A percentile compares a stretch with the other conserved stretches of the same genome.
Conservation (phyloP, 768 basidiomycete genomes). For the Baorangia bicolor region DNA sequence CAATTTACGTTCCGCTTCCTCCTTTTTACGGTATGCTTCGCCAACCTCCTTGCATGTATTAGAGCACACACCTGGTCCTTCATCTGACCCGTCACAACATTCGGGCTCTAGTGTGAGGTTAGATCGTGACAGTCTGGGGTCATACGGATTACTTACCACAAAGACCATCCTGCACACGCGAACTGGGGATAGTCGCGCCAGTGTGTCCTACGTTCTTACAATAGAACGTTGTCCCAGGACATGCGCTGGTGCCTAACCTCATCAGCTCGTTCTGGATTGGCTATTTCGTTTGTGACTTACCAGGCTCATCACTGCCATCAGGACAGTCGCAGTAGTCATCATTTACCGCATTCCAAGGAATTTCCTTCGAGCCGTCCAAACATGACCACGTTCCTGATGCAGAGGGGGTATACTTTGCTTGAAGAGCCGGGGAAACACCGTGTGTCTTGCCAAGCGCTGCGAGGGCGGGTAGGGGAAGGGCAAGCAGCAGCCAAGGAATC, state of each 20-base stretch:
- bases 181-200: conserved; percentile 72
- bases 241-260: conserved; percentile 76
- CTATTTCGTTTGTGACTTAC: conserved; percentile 36
- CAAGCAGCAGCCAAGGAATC: conserved; percentile 49
- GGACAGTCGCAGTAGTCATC: conserved; percentile 94
- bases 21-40: conserved; percentile 60
- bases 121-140: background rate
- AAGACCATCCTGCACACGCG: conserved; percentile 87
- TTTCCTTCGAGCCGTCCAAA: conserved; percentile 75
- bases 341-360: conserved; percentile 81
- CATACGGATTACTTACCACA: conserved; percentile 64
- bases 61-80: conserved; percentile 74
- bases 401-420: conserved; percentile 53
- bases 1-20: conserved; percentile 73
- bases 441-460: conserved; percentile 47
- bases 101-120: conserved; percentile 60
- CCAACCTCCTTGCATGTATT: conserved; percentile 79
- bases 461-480: conserved; percentile 40
- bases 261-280: conserved; percentile 6
- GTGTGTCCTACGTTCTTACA: conserved; percentile 89
- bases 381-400: conserved; percentile 69
- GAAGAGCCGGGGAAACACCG: conserved; percentile 57
- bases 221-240: conserved; percentile 72
- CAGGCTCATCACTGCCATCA: conserved; percentile 96
- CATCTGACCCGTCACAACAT: conserved; percentile 97